phyloP scores from a whole-genome alignment of 176 grass and related monocot species.

The Guadua angustifolia region DNA sequence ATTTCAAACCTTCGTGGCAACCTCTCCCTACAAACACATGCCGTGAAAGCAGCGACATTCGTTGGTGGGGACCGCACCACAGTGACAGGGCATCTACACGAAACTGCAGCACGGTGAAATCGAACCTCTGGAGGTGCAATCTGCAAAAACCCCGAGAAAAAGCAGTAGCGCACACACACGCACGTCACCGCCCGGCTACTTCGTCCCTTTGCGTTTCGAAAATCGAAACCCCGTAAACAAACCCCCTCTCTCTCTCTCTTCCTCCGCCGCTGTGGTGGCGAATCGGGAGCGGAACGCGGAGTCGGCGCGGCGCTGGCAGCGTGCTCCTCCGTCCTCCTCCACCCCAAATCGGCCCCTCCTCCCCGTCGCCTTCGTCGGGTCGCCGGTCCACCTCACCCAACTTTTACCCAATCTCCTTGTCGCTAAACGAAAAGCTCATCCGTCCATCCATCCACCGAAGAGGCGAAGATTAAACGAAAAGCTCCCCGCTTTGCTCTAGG shows the following conservation, averaged over 20 bases:
- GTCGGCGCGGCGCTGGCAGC: conserved; percentile 11
- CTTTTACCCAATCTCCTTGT: conserved; percentile 38
- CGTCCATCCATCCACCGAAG: background rate
- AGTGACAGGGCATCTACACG: background rate
- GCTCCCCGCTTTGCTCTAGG: background rate
- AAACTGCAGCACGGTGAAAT: too few species aligned
- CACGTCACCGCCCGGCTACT: conserved; percentile 21
- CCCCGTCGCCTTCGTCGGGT: background rate
- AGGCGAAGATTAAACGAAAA: background rate
- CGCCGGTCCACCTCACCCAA: conserved; percentile 7
- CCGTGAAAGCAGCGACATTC: too few species aligned
- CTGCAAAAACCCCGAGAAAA: conserved; percentile 12
- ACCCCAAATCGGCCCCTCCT: background rate
- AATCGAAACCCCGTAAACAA: conserved; percentile 32
- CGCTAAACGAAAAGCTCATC: conserved; percentile 36
- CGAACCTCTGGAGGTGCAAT: background rate
- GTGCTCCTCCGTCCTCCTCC: background rate
- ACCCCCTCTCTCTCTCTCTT: background rate
- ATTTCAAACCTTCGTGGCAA: too few species aligned
- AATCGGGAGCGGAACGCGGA: conserved; percentile 15
- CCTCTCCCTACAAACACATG: too few species aligned
- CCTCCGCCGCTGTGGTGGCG: conserved; percentile 22
- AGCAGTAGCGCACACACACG: background rate
- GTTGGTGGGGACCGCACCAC: background rate
- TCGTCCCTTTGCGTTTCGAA: conserved; percentile 44